Base-by-base conservation (phyloP, 192 early-diverging fungal species). In the Nowakowskiella sp. region DNA sequence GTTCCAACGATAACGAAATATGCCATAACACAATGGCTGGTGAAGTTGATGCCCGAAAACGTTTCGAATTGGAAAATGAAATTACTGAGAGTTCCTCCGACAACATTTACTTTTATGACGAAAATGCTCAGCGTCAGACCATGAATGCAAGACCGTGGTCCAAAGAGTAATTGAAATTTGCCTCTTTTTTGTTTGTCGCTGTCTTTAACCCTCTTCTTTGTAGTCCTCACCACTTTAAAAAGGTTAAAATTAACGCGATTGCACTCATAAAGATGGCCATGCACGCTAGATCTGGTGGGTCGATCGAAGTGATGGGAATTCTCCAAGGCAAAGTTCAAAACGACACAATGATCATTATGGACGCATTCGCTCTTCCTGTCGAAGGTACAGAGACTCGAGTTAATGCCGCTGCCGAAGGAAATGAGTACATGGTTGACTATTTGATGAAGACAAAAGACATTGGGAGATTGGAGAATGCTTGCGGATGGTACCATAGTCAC, bases 401-500 rank as follows among this genome's bases (percentile, higher is more conserved):
- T 22, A 99, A 88, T 62, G 93, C 95, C 2, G 83, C 85, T 32
- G 73, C 76, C 24, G 88, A 99, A 55, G 91, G 86, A 19, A 87
- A 97, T 72, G 95, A 97, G 61, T 99, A 97, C 61, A 97, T 97
- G 95, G 91, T 94, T 6, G 74, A 89, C 51, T 95, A 94, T 64
- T 74, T 88, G 55, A 82, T 85, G 30, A 85, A 84, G 49, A 80
- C 74, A 53, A 84, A 84, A 59, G 82, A 92, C 75, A 80, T 90
- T 6, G 95, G 92, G 4, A 73, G 91, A 30, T 60, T 87, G 6
- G 95, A 99, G 61, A 91, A 95, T 53, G 87, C 80, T 7, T 80
- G 96, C 66, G 95, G 95, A 0, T 99, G 95, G 95, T 99, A 99
- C 75, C 95, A 99, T 64, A 87, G 84, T 34, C 95, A 99, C 70